These are phyloP conservation scores for Oryza coarctata DNA, from an alignment of 176 grass and related monocot species.

Conservation along the genomic window DNA sequence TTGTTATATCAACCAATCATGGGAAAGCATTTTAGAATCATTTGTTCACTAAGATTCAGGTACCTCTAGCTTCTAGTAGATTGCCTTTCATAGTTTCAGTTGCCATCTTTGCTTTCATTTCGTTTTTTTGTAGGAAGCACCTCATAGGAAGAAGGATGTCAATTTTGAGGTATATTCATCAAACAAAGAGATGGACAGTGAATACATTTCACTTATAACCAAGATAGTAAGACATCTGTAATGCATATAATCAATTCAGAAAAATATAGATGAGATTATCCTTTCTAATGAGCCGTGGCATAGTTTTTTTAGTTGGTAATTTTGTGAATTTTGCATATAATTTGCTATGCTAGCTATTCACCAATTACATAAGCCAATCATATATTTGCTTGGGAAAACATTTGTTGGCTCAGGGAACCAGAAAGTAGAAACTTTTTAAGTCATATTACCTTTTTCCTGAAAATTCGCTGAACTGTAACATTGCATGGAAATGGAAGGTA, in stretches of 20 bases:
- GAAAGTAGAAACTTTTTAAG: not conserved
- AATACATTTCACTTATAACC: conserved; percentile 40
- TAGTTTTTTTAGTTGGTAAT: not conserved
- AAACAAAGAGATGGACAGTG: conserved; percentile 45
- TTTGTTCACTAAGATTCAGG: conserved; percentile 59
- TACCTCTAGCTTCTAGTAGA: not conserved
- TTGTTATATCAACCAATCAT: conserved; percentile 36
- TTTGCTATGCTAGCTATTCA: not conserved
- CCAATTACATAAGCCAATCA: not conserved
- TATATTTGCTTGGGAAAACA: too few relatives aligned
- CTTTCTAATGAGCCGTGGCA: not conserved
- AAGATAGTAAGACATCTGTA: conserved; percentile 43
- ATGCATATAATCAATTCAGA: not conserved
- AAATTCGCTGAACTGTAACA: too few relatives aligned
- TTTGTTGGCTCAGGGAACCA: not conserved
- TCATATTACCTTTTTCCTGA: too few relatives aligned
- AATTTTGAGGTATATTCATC: conserved; percentile 38
- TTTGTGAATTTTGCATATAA: not conserved
- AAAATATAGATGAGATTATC: not conserved
- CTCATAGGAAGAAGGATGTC: conserved; percentile 33
- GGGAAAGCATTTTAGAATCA: conserved; percentile 59
- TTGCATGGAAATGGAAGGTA: too few relatives aligned
- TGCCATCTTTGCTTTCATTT: not conserved
- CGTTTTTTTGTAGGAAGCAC: conserved; percentile 37
- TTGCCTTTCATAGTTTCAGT: not conserved